Evolutionary conservation across 2,329 filamentous ascomycete genomes (phyloP), one percentile per base, ranked within the genome.

Genomic region (Penicillium sp.): DNA sequence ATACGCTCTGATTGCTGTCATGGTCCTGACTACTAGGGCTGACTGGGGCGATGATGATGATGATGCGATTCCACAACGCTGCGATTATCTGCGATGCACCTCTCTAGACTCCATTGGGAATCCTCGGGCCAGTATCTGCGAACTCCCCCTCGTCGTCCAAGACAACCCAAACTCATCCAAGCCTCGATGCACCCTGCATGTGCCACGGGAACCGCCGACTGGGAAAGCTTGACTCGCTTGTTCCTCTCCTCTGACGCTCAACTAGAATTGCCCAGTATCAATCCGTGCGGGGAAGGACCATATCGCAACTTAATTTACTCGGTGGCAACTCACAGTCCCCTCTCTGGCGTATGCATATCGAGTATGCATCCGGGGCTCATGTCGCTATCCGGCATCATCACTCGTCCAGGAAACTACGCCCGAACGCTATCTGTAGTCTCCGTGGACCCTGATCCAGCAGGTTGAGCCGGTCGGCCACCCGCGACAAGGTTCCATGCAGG

Each of bases 171-270:
- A 26, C 28, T 22, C 19, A 22, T 22, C 19, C 16, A 35, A 64
- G 53, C 61, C 57, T 54, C 33, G 22, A 30, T 19, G 35, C 28
- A 26, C 25, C 11, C 26, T 14, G 45, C 43, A 28, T 30, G 13
- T 19, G 26, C 19, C 10, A 59, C 62, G 65, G 65, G 46, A 42
- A 13, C 43, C 65, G 63, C 65, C 63, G 65, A 67, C 51, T 10
- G 62, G 65, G 25, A 38, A 49, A 59, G 42, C 28, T 43, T 26
- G 35, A 55, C 52, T 22, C 28, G 46, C 30, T 53, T 48, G 13
- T 46, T 33, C 30, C 26, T 19, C 52, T 38, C 57, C 16, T 16
- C 10, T 53, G 28, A 10, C 10, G 22, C n/a, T 22, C 33, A 42
- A 28, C 14, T 11, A 11, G 30, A 6, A 28, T n/a, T 48, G 43